Evolutionary conservation across 139 green algal genomes (phyloP).

Genomic region (Dunaliella primolecta): DNA sequence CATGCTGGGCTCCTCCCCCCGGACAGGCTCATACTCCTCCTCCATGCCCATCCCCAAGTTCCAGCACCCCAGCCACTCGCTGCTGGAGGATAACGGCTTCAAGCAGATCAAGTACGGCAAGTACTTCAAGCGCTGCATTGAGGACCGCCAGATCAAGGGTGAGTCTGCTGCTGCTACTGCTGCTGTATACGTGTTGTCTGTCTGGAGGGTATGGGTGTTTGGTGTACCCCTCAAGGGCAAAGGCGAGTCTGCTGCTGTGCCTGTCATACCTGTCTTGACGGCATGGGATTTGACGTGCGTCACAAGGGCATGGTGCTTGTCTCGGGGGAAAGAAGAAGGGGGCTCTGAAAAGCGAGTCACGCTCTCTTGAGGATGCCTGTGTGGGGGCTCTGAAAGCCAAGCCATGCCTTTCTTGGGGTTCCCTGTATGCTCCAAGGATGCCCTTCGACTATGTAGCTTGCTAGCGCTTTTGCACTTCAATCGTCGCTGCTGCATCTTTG

Average conservation of each 20-base stretch:
- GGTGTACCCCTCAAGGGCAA: neutral
- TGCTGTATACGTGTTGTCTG: neutral
- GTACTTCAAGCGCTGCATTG: conserved; percentile 85
- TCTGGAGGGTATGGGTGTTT: neutral
- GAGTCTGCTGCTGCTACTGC: neutral
- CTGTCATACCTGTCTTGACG: too few species aligned
- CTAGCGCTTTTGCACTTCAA: too few species aligned
- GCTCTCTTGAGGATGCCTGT: too few species aligned
- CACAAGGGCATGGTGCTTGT: too few species aligned
- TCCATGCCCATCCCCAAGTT: conserved; percentile 72
- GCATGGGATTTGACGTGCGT: neutral
- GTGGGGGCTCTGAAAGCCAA: too few species aligned
- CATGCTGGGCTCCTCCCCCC: conserved; percentile 22
- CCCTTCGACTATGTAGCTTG: too few species aligned
- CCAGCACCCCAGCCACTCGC: conserved; percentile 85
- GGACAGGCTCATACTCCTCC: conserved; percentile 28
- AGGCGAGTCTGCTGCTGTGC: too few species aligned
- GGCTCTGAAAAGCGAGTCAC: too few species aligned
- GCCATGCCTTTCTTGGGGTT: too few species aligned
- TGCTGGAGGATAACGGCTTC: conserved; percentile 94
- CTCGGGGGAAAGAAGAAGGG: too few species aligned
- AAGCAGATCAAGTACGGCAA: conserved; percentile 72
- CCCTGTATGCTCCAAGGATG: too few species aligned
- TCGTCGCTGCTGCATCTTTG: too few species aligned
- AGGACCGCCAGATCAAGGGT: conserved; percentile 75